Evolutionary conservation across 2,329 filamentous ascomycete genomes (phyloP), one percentile per base, ranked within the genome.

Genomic region (Pseudogymnoascus sp.): DNA sequence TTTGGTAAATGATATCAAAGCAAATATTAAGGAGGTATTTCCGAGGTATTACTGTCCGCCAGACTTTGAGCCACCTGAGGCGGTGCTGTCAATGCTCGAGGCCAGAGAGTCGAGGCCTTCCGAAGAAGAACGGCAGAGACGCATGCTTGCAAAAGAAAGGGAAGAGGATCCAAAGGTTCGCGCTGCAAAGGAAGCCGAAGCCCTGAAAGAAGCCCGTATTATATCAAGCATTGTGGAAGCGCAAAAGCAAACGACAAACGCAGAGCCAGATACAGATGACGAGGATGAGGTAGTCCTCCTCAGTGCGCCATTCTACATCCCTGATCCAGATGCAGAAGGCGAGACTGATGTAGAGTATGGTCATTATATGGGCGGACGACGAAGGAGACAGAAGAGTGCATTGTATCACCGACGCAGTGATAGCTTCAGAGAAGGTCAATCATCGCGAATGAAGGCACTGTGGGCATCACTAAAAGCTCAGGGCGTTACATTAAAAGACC

Each of bases 31-130:
- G 60, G 60, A 63, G 23, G 58, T 58, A 3, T 61, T 67, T 45
- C 70, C 72, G n/a, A 60, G 61, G 12, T 65, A 63, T 58, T 71
- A 72, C 63, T 58, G 71, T 22, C 71, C 72, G 14, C 58, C 64
- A 5, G 49, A 63, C n/a, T 67, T 70, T 62, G 60, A 64, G n/a
- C 69, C 70, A 42, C 62, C 67, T 12, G 63, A 64, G 19, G 52
- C 35, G 2, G 60, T 70, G 28, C 60, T 69, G 4, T 49, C 60
- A 4, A 66, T 61, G 58, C 49, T 73, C 12, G 64, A 68, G 33
- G 63, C 36, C 4, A 61, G 41, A 19, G 63, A 38, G 19, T 62
- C 52, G 8, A 60, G 58, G 8, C 52, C 61, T 36, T 62, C 45
- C 23, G 61, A 62, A 39, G 61, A 62, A 41, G 61, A 62, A n/a